phyloP scores from a whole-genome alignment of 257 asterid genomes.

The Capsicum pubescens region DNA sequence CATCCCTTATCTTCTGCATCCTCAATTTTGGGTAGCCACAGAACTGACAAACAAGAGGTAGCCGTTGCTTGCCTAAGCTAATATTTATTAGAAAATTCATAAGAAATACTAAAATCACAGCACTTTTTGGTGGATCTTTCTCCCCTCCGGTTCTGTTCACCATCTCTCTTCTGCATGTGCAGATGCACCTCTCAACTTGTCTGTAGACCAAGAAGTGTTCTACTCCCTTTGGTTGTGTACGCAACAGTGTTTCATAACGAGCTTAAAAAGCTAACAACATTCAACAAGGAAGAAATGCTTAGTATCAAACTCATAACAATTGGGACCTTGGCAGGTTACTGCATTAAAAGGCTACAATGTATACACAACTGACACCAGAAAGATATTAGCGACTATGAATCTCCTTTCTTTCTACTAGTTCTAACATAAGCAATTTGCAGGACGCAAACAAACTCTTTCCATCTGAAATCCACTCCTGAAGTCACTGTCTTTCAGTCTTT shows the following conservation, averaged over 20 bases:
- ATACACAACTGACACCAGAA: not conserved
- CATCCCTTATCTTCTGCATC: not conserved
- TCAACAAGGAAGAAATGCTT: not conserved
- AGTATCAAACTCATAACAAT: not conserved
- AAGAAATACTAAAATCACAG: not conserved
- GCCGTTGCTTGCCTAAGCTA: not conserved
- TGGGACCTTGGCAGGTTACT: not conserved
- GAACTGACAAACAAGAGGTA: constrained; percentile 10
- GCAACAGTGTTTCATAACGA: not conserved
- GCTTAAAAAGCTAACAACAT: not conserved
- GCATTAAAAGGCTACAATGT: not conserved
- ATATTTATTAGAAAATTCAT: not conserved
- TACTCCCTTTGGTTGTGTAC: not conserved
- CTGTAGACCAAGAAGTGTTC: not conserved
- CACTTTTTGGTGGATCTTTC: not conserved
- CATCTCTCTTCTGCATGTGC: not conserved
- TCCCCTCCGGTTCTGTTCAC: constrained; percentile 7
- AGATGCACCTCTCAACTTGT: not conserved
- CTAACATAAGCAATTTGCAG: no score
- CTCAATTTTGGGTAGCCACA: not conserved
- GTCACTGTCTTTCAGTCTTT: no score
- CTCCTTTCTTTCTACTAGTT: no score
- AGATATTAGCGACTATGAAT: not conserved
- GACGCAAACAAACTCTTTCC: no score
- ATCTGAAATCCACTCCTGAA: no score